These are phyloP conservation scores for Aspergillus brasiliensis DNA, from an alignment of 2,329 filamentous ascomycete genomes.

Conservation along the genomic window DNA sequence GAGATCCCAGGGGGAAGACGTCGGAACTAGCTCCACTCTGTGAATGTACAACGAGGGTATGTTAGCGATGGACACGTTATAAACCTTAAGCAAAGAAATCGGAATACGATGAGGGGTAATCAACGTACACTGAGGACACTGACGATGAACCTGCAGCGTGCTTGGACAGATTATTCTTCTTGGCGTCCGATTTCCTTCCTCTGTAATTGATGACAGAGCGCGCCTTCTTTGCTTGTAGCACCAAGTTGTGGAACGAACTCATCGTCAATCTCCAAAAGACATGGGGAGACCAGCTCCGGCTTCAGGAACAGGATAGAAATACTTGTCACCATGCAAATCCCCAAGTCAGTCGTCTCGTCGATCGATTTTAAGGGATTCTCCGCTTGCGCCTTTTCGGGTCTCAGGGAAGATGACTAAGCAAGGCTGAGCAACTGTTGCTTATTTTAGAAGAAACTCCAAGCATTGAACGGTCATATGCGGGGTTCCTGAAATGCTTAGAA, in stretches of 20 bases:
- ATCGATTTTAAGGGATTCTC: conserved; percentile 9
- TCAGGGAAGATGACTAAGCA: conserved; percentile 8
- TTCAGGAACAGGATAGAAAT: conserved; percentile 12
- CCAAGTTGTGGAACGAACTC: conserved; percentile 37
- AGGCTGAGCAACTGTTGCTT: conserved; percentile 11
- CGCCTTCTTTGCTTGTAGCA: conserved; percentile 35
- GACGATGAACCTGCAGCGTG: conserved; percentile 26
- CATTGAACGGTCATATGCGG: background rate
- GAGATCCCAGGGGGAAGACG: conserved; percentile 40
- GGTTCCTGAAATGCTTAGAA: background rate
- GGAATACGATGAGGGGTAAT: background rate
- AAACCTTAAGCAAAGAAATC: background rate
- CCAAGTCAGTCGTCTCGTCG: conserved; percentile 1
- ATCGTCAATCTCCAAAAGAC: conserved; percentile 32
- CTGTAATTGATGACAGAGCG: conserved; percentile 34
- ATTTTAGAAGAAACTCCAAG: conserved; percentile 6
- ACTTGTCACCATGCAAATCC: conserved; percentile 12
- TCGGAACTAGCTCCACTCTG: conserved; percentile 27
- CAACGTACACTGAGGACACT: conserved; percentile 28
- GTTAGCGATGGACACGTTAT: conserved; percentile 13
- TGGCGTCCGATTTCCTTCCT: conserved; percentile 31
- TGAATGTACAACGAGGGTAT: conserved; percentile 20
- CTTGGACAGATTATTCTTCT: conserved; percentile 27
- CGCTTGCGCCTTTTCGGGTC: conserved; percentile 5
- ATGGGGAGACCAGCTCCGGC: conserved; percentile 32